A percentile compares a stretch with the other conserved stretches of the same genome.
These are phyloP conservation scores for Penicillium sclerotiorum DNA, from an alignment of 2,329 filamentous ascomycete genomes.

Conservation along the genomic window DNA sequence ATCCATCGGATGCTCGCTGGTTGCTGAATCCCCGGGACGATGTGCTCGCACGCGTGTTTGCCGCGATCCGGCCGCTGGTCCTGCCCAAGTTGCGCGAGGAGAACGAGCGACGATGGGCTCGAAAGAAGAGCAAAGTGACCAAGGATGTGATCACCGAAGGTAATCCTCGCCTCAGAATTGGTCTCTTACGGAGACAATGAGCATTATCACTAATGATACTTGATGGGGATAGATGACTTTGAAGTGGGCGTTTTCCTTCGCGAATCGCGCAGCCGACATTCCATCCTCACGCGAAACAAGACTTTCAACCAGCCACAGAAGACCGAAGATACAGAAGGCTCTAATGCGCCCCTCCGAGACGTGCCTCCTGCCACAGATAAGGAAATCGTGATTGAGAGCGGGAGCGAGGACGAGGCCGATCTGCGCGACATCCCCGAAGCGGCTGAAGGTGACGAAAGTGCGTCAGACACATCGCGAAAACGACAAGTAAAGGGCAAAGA, in stretches of 20 bases:
- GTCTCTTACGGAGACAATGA: constrained; percentile 1
- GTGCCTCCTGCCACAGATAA: constrained; percentile 30
- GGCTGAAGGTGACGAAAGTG: constrained; percentile 29
- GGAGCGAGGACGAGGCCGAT: constrained; percentile 55
- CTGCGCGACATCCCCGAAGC: constrained; percentile 63
- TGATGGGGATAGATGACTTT: constrained; percentile 75
- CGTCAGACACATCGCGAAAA: neutral
- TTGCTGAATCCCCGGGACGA: constrained; percentile 81
- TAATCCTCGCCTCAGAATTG: constrained; percentile 73
- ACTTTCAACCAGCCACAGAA: constrained; percentile 61
- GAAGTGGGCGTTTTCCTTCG: constrained; percentile 93
- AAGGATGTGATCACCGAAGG: constrained; percentile 86
- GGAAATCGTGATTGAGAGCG: constrained; percentile 60
- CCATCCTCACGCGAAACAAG: constrained; percentile 83
- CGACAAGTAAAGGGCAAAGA: neutral
- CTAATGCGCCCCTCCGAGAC: constrained; percentile 26
- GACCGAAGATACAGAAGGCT: neutral
- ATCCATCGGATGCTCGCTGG: constrained; percentile 76
- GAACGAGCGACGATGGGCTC: constrained; percentile 61
- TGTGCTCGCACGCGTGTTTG: constrained; percentile 79
- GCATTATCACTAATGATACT: neutral
- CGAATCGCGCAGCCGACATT: constrained; percentile 81
- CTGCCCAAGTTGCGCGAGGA: constrained; percentile 91
- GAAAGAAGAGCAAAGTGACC: constrained; percentile 76
- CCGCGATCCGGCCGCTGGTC: constrained; percentile 80